Evolutionary conservation across 2,329 filamentous ascomycete species (phyloP).

Genomic region (Cercospora berteroae): DNA sequence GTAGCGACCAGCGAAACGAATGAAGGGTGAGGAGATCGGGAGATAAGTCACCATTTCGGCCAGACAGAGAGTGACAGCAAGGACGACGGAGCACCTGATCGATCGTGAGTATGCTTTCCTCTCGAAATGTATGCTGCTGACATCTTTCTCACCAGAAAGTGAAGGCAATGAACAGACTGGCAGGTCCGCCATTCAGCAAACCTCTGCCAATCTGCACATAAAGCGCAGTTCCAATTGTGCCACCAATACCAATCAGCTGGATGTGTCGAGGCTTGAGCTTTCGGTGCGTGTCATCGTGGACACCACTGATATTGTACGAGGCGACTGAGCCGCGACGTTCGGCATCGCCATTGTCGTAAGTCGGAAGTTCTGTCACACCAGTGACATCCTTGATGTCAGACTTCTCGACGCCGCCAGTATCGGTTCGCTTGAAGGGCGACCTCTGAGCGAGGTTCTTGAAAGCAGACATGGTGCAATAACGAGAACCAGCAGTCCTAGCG

Average conservation of each 20-base stretch:
- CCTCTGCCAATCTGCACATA: slow-evolving; percentile 50
- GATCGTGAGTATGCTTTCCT: neutral
- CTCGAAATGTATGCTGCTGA: too few relatives aligned
- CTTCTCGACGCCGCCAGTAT: slow-evolving; percentile 19
- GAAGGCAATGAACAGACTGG: slow-evolving; percentile 48
- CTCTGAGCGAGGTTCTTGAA: slow-evolving; percentile 19
- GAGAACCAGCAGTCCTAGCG: neutral
- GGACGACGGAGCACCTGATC: slow-evolving; percentile 25
- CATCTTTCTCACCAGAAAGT: slow-evolving; percentile 40
- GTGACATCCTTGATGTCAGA: slow-evolving; percentile 14
- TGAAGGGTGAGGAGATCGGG: slow-evolving; percentile 75
- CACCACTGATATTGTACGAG: slow-evolving; percentile 26
- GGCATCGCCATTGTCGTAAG: slow-evolving; percentile 21
- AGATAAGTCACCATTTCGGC: slow-evolving; percentile 76
- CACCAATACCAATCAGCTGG: slow-evolving; percentile 45
- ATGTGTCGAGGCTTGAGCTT: slow-evolving; percentile 48
- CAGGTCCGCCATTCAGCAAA: slow-evolving; percentile 48
- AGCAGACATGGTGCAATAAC: slow-evolving; percentile 15
- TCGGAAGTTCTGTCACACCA: slow-evolving; percentile 8
- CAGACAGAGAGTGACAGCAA: slow-evolving; percentile 44
- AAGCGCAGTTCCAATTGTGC: slow-evolving; percentile 50
- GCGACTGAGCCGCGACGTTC: slow-evolving; percentile 28
- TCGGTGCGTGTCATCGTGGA: slow-evolving; percentile 41
- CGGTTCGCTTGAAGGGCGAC: slow-evolving; percentile 21
- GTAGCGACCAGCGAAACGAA: slow-evolving; percentile 71